Percentiles rank a stretch among this genome's conserved stretches.
Evolutionary conservation across 495 filamentous ascomycete species (phyloP).

Genomic region (Penicillium silybi): DNA sequence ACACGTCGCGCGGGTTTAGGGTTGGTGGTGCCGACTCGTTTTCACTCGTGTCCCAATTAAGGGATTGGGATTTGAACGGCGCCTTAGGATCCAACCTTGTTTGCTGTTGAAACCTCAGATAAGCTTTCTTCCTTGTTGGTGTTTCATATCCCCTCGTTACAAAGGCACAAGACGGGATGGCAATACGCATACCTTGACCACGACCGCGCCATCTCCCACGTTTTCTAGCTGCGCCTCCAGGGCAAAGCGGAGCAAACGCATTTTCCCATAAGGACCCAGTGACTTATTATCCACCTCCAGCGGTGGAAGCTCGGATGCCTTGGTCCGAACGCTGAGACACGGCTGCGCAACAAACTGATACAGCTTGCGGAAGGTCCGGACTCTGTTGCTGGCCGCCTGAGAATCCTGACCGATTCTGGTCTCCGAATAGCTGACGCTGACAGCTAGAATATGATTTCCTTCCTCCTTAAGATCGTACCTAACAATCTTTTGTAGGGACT

Average conservation of each 20-base stretch:
- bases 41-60: slow-evolving; percentile 54
- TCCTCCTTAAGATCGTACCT: slow-evolving; percentile 89
- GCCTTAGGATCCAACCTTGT: slow-evolving; percentile 51
- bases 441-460: slow-evolving; percentile 88
- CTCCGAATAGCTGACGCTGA: slow-evolving; percentile 87
- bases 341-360: slow-evolving; percentile 95
- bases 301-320: slow-evolving; percentile 59
- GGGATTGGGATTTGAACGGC: slow-evolving; percentile 52
- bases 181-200: slow-evolving; percentile 33
- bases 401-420: slow-evolving; percentile 49
- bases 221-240: slow-evolving; percentile 96
- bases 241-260: slow-evolving; percentile 47
- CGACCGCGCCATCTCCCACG: slow-evolving; percentile 55
- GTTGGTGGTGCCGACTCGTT: slow-evolving; percentile 48
- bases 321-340: slow-evolving; percentile 85
- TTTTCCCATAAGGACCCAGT: slow-evolving; percentile 44
- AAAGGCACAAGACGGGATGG: not conserved
- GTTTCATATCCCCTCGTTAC: not conserved
- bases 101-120: slow-evolving; percentile 28
- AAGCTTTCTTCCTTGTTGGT: not conserved
- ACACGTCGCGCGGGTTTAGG: slow-evolving; percentile 78
- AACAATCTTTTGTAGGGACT: slow-evolving; percentile 78
- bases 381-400: slow-evolving; percentile 61
- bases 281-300: slow-evolving; percentile 42
- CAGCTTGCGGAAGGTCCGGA: slow-evolving; percentile 86